Base-by-base conservation (phyloP, 352 stramenopile genomes). In the Phytophthora sansomeana region DNA sequence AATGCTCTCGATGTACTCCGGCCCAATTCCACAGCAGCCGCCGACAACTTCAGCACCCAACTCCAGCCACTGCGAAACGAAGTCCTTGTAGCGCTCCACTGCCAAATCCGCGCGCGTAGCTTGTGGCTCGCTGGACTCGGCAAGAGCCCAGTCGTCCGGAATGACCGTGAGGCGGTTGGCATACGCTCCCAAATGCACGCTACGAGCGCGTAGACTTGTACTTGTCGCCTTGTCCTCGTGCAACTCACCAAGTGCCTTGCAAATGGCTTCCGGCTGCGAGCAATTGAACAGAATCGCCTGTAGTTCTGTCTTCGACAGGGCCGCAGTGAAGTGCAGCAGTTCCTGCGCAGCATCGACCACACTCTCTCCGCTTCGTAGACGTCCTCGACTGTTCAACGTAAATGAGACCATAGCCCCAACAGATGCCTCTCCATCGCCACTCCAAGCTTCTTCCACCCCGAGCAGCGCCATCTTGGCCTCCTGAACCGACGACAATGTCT, bases 11-110 rank as follows among this genome's bases (percentile, higher is more conserved):
- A 98, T 97, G 59, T 97, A 90, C 46, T 88, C 78, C 1, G 93
- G 90, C 6, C 84, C 90, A 61, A 97, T 95, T 43, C 91, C 92
- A 72, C 91, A 98, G 74, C 93, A 98, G n/a, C 91, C 93, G 29
- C 91, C 93, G 29, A 98, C 80, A 50, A 97, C 55, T 64, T 81
- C 77, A 35, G 81, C 78, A 19, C 82, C 79, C 8, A 90, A 61
- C 28, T 64, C 57, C 17, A 95, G 66, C 88, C 89, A 96, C 19
- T 77, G 51, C 47, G 67, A 39, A 0, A 96, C 87, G 80, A 96
- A 97, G 0, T 84, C 33, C 3, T 42, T 49, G 46, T 98, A 98
- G 47, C 63, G 35, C 29, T 83, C 60, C 38, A 89, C 78, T 51
- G 77, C 60, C 53, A 98, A 57, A 67, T 98, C 93, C 17, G 75